Evolutionary conservation across 2,329 filamentous ascomycete species (phyloP).

Genomic region (Scedosporium apiospermum): DNA sequence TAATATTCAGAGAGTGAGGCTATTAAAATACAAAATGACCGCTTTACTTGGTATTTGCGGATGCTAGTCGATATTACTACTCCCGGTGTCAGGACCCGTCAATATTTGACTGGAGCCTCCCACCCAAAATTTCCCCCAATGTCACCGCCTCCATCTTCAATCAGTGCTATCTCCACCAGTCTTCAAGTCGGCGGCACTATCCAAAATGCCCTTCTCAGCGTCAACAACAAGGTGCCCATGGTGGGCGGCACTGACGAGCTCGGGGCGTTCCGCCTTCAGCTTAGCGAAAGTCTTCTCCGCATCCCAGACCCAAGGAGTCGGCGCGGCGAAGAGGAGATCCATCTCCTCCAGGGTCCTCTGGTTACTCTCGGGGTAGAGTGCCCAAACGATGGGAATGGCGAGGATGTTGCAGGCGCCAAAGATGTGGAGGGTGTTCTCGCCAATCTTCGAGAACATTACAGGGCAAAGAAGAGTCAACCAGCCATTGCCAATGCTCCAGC

Average conservation of each 20-base stretch:
- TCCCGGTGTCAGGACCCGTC: too few species aligned
- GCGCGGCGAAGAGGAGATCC: slow-evolving; percentile 40
- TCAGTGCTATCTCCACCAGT: not conserved
- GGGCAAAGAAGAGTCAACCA: slow-evolving; percentile 69
- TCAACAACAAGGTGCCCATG: slow-evolving; percentile 10
- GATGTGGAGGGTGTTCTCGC: slow-evolving; percentile 48
- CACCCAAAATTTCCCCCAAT: not conserved
- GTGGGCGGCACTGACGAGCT: slow-evolving; percentile 17
- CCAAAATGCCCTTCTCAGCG: slow-evolving; percentile 12
- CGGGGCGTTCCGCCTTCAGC: slow-evolving; percentile 52
- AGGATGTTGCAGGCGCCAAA: slow-evolving; percentile 36
- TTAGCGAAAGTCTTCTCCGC: slow-evolving; percentile 54
- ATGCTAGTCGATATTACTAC: too few species aligned
- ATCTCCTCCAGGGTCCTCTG: slow-evolving; percentile 51
- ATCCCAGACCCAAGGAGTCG: slow-evolving; percentile 62
- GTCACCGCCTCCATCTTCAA: not conserved
- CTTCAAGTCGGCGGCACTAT: not conserved
- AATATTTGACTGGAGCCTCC: too few species aligned
- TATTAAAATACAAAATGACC: too few species aligned
- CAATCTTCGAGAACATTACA: slow-evolving; percentile 55
- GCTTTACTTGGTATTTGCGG: too few species aligned
- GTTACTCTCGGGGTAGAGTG: slow-evolving; percentile 39
- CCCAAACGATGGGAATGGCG: slow-evolving; percentile 45
- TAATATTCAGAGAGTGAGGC: too few species aligned
- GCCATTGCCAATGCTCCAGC: slow-evolving; percentile 69